Conservation (phyloP, 2,329 filamentous ascomycete species). For the Verticillium albo-atrum region DNA sequence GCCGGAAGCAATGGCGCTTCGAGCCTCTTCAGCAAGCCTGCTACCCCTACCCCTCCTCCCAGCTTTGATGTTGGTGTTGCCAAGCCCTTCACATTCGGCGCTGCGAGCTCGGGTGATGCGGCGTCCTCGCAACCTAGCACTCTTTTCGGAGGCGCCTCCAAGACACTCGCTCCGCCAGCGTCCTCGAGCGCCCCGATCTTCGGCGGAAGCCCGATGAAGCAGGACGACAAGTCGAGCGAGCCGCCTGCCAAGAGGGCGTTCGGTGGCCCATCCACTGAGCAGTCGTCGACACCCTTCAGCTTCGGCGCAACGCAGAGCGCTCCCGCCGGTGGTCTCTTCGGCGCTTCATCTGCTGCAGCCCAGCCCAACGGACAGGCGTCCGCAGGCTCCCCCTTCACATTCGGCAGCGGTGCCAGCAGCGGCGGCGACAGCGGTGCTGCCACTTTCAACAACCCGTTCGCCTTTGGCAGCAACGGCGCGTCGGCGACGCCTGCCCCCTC, state of each 20-base stretch:
- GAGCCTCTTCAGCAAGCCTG: constrained; percentile 9
- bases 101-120: constrained; percentile 21
- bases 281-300: constrained; percentile 25
- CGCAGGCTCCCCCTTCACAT: constrained; percentile 14
- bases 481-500: constrained; percentile 16
- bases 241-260: constrained; percentile 35
- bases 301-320: constrained; percentile 28
- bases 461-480: constrained; percentile 18
- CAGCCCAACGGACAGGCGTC: constrained; percentile 17
- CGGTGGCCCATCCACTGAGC: constrained; percentile 18
- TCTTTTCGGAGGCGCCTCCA: constrained; percentile 23
- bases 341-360: constrained; percentile 4
- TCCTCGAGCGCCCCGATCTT: constrained; percentile 26
- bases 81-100: constrained; percentile 29
- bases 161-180: constrained; percentile 27
- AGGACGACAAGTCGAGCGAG: constrained; percentile 22
- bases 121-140: constrained; percentile 22
- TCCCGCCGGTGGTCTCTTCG: constrained; percentile 9
- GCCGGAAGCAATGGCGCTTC: neutral
- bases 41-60: constrained; percentile 1
- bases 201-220: constrained; percentile 37
- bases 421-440: constrained; percentile 2
- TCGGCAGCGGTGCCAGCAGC: constrained; percentile 15
- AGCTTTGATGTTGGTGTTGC: constrained; percentile 8
- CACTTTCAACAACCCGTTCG: constrained; percentile 36